A percentile compares a stretch with the other conserved stretches of the same genome.
phyloP scores from a whole-genome alignment of 805 yeast species.

The Wickerhamiella bombiphila region DNA sequence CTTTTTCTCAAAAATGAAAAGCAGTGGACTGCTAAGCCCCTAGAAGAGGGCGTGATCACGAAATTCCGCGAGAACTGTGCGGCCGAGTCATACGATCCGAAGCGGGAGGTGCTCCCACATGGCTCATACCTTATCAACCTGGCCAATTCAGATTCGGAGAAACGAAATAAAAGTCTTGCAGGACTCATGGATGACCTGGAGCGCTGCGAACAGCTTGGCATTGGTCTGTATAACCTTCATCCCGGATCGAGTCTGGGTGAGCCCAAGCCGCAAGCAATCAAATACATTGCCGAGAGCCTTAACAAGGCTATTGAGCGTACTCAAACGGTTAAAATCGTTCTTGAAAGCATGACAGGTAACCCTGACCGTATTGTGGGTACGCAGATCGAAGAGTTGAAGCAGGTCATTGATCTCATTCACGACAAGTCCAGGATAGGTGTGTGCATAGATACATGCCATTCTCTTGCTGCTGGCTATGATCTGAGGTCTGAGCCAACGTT shows the following conservation, averaged over 20 bases:
- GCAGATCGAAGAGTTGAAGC: constrained; percentile 54
- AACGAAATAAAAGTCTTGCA: constrained; percentile 57
- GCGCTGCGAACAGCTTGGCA: constrained; percentile 71
- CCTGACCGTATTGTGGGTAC: constrained; percentile 75
- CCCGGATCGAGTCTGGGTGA: constrained; percentile 70
- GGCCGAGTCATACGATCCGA: constrained; percentile 35
- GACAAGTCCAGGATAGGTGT: constrained; percentile 83
- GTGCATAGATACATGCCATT: constrained; percentile 90
- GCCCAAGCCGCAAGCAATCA: constrained; percentile 50
- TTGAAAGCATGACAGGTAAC: constrained; percentile 97
- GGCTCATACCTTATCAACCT: constrained; percentile 88
- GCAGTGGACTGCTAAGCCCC: constrained; percentile 77
- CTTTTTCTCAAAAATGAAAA: constrained; percentile 81
- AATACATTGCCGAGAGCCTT: constrained; percentile 59
- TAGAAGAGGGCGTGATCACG: constrained; percentile 48
- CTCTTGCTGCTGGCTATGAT: constrained; percentile 94
- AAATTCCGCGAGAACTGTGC: constrained; percentile 53
- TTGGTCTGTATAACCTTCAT: constrained; percentile 83
- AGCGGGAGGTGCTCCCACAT: constrained; percentile 68
- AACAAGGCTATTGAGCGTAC: constrained; percentile 68
- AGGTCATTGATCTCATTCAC: constrained; percentile 64
- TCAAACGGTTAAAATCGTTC: constrained; percentile 64
- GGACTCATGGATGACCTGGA: constrained; percentile 75
- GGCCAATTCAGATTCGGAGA: constrained; percentile 77
- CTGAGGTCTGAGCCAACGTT: constrained; percentile 45